Evolutionary conservation across 768 basidiomycete genomes (phyloP), one percentile per base, ranked within the genome.

Genomic region (Cystofilobasidium capitatum): DNA sequence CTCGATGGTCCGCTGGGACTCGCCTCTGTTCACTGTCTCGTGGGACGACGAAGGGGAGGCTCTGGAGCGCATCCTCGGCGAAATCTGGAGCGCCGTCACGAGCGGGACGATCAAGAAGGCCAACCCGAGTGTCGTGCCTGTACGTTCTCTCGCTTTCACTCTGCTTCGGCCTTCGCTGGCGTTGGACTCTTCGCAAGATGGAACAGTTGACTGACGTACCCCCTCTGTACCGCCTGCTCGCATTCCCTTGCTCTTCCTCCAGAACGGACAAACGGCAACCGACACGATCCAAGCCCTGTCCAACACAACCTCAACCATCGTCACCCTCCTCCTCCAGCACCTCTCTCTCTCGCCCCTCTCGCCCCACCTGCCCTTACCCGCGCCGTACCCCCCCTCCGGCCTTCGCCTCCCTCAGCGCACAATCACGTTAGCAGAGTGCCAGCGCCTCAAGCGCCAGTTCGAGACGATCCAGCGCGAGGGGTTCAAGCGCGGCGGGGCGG

Each of bases 1-100:
- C 0, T 93, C 92, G 5, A 93, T 93, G 88, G 93, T 89, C n/a
- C 85, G 94, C 58, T 99, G 94, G 94, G 94, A 99, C 76, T 89
- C 94, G 0, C 94, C 96, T 0, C 82, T 98, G 47, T 89, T 96
- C 76, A 91, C 89, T 1, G 79, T 96, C 0, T 78, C 85, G 5
- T 90, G 86, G 83, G 81, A 83, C 35, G 90, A 91, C 69, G 80
- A 83, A 20, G 79, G 81, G 35, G 40, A 70, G 1, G 66, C 73
- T 76, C 87, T 12, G 86, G 88, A 4, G 81, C 80, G 17, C 73
- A 55, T 33, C 6, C 26, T 55, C 26, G 17, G 20, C 20, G 82
- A 83, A 20, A 87, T 99, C 29, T 96, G 88, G 86, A 81, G 84
- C 20, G 86, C 89, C 0, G 78, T 93, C 40, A 89, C 86, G 5